A percentile compares a stretch with the other conserved stretches of the same genome.
Conservation (phyloP, 768 basidiomycete species). For the Leccinum boreale region DNA sequence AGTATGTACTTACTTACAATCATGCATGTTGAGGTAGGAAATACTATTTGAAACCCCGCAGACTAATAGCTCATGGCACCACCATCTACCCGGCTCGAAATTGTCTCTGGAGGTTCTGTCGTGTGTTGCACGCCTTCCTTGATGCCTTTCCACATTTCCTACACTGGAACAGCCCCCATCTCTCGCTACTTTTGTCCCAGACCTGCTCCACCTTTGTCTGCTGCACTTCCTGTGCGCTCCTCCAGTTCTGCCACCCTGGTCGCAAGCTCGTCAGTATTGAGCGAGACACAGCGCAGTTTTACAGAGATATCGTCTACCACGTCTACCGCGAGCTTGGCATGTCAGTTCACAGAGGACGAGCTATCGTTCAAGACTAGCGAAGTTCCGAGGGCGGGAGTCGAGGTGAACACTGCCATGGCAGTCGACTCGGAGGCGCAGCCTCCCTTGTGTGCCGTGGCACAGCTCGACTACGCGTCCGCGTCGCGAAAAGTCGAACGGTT, state of each 20-base stretch:
- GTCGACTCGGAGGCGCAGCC: slow-evolving; percentile 16
- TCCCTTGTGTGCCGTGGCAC: background rate
- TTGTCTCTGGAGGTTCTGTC: slow-evolving; percentile 11
- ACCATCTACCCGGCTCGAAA: slow-evolving; percentile 16
- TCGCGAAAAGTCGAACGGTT: slow-evolving; percentile 24
- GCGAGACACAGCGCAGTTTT: slow-evolving; percentile 4
- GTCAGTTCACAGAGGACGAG: background rate
- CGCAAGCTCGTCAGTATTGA: slow-evolving; percentile 7
- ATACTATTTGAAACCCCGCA: background rate
- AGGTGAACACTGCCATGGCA: background rate
- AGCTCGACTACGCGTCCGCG: background rate
- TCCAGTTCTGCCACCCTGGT: slow-evolving; percentile 16
- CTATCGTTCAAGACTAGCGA: background rate
- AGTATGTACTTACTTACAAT: background rate
- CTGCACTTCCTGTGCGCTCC: slow-evolving; percentile 1
- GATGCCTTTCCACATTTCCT: slow-evolving; percentile 80
- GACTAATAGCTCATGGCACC: background rate
- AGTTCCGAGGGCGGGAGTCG: background rate
- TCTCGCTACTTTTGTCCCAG: slow-evolving; percentile 69
- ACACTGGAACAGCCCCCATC: slow-evolving; percentile 68
- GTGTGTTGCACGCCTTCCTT: slow-evolving; percentile 59
- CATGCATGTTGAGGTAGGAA: background rate
- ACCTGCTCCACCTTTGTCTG: slow-evolving; percentile 25
- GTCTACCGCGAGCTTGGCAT: background rate
- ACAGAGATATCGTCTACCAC: slow-evolving; percentile 6